These are phyloP conservation scores for Dendrobium officinale DNA, from an alignment of 106 monocot genomes.

Conservation along the genomic window DNA sequence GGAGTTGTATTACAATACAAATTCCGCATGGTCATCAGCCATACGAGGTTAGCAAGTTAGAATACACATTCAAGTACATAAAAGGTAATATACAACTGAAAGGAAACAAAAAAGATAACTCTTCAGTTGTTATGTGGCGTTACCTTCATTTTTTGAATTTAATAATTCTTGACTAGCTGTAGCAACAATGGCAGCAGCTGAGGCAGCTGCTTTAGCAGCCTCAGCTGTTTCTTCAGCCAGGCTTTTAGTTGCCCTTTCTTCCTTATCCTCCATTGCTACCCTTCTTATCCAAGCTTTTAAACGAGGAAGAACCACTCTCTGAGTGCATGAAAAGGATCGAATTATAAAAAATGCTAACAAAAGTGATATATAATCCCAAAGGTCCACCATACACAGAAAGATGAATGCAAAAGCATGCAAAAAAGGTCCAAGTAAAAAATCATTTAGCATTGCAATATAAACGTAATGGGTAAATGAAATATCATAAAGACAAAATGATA, in stretches of 20 bases:
- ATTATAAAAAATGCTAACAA: not conserved
- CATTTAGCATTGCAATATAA: conserved; percentile 1
- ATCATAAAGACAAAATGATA: not conserved
- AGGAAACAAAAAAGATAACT: not conserved
- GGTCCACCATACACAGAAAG: not conserved
- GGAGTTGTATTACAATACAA: not conserved
- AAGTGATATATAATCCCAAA: not conserved
- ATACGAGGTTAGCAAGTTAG: not conserved
- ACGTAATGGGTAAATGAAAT: not conserved
- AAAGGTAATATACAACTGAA: not conserved
- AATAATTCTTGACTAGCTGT: conserved; percentile 82
- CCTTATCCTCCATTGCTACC: conserved; percentile 56
- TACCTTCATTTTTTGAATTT: conserved; percentile 71
- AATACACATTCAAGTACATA: not conserved
- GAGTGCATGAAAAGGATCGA: not conserved
- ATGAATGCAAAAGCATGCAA: not conserved
- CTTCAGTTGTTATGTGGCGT: not conserved
- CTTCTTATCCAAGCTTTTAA: conserved; percentile 75
- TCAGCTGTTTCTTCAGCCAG: conserved; percentile 65
- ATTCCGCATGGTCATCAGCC: not conserved
- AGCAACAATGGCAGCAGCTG: conserved; percentile 76
- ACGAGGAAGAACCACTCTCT: conserved; percentile 73
- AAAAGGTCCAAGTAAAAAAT: not conserved
- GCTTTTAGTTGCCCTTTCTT: conserved; percentile 31
- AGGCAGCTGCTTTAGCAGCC: conserved; percentile 77